These are phyloP conservation scores for Colletotrichum liaoningense DNA, from an alignment of 2,329 filamentous ascomycete genomes.

Conservation along the genomic window DNA sequence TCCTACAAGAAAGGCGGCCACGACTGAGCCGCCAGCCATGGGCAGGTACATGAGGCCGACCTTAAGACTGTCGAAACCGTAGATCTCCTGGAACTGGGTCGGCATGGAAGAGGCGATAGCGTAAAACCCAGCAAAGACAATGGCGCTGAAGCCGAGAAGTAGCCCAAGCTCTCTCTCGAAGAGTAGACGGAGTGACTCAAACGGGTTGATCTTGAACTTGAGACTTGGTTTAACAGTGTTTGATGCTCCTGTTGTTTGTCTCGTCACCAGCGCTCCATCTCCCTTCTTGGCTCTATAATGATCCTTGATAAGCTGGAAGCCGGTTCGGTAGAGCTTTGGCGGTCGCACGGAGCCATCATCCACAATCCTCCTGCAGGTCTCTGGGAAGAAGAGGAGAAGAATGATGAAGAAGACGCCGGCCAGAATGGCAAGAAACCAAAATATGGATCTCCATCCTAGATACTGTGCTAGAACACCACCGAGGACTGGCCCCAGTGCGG, in stretches of 20 bases:
- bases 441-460: slow-evolving; percentile 56
- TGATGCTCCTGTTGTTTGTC: slow-evolving; percentile 29
- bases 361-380: slow-evolving; percentile 60
- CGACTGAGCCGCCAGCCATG: slow-evolving; percentile 60
- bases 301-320: slow-evolving; percentile 41
- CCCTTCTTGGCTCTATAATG: slow-evolving; percentile 26
- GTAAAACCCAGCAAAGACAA: slow-evolving; percentile 64
- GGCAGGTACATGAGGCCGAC: slow-evolving; percentile 67
- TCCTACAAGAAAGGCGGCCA: slow-evolving; percentile 60
- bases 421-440: slow-evolving; percentile 49
- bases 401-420: slow-evolving; percentile 48
- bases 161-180: slow-evolving; percentile 55
- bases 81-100: slow-evolving; percentile 59
- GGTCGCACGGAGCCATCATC: slow-evolving; percentile 63
- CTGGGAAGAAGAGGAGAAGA: slow-evolving; percentile 54
- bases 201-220: slow-evolving; percentile 54
- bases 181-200: slow-evolving; percentile 53
- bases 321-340: slow-evolving; percentile 49
- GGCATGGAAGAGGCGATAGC: slow-evolving; percentile 59
- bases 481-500: slow-evolving; percentile 55
- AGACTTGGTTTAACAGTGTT: slow-evolving; percentile 39
- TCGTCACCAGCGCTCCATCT: not conserved
- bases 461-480: slow-evolving; percentile 51
- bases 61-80: slow-evolving; percentile 67
- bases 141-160: slow-evolving; percentile 55